Evolutionary conservation across 345 rosid species (phyloP).

Genomic region (Citrus trifoliata): DNA sequence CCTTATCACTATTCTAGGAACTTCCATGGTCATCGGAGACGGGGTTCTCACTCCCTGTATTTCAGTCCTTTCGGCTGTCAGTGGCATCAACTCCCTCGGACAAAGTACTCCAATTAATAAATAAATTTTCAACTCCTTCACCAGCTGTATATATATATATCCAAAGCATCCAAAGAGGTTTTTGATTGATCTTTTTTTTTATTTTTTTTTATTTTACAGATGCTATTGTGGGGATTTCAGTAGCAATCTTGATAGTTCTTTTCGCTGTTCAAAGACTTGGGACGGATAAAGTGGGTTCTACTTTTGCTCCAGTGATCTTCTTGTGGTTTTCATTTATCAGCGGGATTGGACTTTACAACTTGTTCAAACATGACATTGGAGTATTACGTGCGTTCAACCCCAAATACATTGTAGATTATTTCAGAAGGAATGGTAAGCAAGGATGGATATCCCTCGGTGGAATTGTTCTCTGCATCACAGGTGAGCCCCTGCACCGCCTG

Average conservation of each 20-base stretch:
- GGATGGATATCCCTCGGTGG: conserved; percentile 83
- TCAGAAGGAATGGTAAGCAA: conserved; percentile 40
- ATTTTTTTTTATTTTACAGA: conserved; percentile 27
- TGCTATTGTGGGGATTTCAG: conserved; percentile 59
- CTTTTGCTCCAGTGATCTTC: conserved; percentile 64
- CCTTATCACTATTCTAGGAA: conserved; percentile 42
- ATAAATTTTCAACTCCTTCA: too few relatives aligned
- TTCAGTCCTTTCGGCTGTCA: conserved; percentile 72
- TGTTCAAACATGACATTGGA: conserved; percentile 48
- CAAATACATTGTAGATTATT: conserved; percentile 47
- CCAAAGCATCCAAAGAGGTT: neutral
- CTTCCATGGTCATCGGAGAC: conserved; percentile 60
- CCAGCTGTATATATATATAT: too few relatives aligned
- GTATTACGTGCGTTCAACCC: conserved; percentile 74
- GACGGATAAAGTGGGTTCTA: conserved; percentile 66
- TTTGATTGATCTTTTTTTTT: too few relatives aligned
- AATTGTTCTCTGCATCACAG: conserved; percentile 65
- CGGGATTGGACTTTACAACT: conserved; percentile 64
- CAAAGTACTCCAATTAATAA: conserved; percentile 31
- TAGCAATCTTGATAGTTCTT: conserved; percentile 47
- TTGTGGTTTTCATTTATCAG: conserved; percentile 53
- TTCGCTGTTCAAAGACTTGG: conserved; percentile 62
- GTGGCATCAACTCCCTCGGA: conserved; percentile 67
- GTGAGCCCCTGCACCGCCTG: conserved; percentile 4
- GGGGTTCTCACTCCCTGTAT: conserved; percentile 58